phyloP scores from a whole-genome alignment of 495 filamentous ascomycete species.

The Aspergillus sclerotioniger region DNA sequence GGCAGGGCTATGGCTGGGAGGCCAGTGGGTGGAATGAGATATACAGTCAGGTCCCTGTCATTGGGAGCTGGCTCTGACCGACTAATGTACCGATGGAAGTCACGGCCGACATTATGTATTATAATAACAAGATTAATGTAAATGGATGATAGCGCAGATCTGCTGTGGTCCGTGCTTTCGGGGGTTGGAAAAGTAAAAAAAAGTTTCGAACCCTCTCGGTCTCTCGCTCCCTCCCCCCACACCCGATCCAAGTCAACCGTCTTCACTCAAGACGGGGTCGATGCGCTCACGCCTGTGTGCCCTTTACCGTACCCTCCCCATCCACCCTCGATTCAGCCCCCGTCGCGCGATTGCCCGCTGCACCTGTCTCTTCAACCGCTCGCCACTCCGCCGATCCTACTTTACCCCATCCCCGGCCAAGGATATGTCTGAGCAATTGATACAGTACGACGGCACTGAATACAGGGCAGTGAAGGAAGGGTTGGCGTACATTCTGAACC shows the following conservation, averaged over 20 bases:
- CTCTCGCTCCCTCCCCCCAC: background rate
- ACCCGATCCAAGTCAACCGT: background rate
- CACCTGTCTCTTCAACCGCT: too few relatives aligned
- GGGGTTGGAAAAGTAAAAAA: background rate
- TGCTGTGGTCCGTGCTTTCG: background rate
- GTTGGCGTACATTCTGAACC: conserved; percentile 62
- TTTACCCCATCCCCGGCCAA: conserved; percentile 2
- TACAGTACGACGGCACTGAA: conserved; percentile 45
- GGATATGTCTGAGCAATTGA: conserved; percentile 13
- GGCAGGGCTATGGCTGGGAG: conserved; percentile 70
- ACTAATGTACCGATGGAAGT: background rate
- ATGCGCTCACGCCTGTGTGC: background rate
- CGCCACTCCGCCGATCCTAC: background rate
- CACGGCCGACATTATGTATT: background rate
- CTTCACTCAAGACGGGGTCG: background rate
- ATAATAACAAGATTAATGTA: conserved; percentile 9
- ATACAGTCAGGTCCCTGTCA: conserved; percentile 53
- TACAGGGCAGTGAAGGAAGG: conserved; percentile 70
- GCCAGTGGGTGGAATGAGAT: conserved; percentile 74
- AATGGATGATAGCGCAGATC: too few relatives aligned
- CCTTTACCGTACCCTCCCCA: background rate
- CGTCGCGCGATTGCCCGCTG: background rate
- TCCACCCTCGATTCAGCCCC: background rate
- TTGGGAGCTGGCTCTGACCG: conserved; percentile 48
- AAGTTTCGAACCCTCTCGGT: background rate